Evolutionary conservation across 208 protist genomes (phyloP).

Genomic region (Wallacemonas sp.): DNA sequence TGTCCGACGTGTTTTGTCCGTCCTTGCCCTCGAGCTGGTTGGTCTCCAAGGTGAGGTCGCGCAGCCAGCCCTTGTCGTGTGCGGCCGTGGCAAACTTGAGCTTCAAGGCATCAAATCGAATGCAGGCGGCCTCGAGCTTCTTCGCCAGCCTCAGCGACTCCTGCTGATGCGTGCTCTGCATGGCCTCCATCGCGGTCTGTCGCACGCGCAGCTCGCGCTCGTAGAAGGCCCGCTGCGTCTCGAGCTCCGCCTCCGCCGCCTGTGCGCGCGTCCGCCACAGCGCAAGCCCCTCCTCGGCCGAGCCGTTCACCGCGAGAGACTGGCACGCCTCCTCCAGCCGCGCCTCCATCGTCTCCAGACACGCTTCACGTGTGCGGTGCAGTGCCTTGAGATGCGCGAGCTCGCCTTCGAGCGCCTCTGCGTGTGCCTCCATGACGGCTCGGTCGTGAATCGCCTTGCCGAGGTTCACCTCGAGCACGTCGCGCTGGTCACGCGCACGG

Average conservation of each 20-base stretch:
- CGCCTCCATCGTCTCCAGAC: constrained; percentile 30
- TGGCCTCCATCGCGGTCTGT: constrained; percentile 36
- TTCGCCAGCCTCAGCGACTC: constrained; percentile 30
- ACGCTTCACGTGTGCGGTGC: constrained; percentile 20
- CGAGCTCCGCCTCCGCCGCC: constrained; percentile 31
- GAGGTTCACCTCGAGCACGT: constrained; percentile 2
- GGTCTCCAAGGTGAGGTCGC: not conserved
- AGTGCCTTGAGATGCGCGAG: constrained; percentile 22
- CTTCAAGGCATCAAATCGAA: constrained; percentile 38
- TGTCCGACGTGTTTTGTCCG: not conserved
- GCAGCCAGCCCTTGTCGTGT: constrained; percentile 9
- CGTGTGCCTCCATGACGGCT: constrained; percentile 1
- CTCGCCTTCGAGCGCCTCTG: constrained; percentile 19
- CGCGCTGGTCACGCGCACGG: constrained; percentile 10
- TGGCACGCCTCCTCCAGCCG: constrained; percentile 26
- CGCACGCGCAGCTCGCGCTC: constrained; percentile 42
- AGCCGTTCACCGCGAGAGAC: not conserved
- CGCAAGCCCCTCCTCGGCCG: constrained; percentile 15
- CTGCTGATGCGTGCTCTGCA: constrained; percentile 40
- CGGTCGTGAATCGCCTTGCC: constrained; percentile 14
- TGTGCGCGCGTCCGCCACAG: constrained; percentile 34
- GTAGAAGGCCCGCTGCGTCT: constrained; percentile 39
- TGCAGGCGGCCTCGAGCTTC: constrained; percentile 32
- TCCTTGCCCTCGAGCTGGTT: constrained; percentile 10
- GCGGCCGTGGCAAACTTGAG: constrained; percentile 38